These are phyloP conservation scores for Russula dissimulans DNA, from an alignment of 768 basidiomycete species.

Conservation along the genomic window DNA sequence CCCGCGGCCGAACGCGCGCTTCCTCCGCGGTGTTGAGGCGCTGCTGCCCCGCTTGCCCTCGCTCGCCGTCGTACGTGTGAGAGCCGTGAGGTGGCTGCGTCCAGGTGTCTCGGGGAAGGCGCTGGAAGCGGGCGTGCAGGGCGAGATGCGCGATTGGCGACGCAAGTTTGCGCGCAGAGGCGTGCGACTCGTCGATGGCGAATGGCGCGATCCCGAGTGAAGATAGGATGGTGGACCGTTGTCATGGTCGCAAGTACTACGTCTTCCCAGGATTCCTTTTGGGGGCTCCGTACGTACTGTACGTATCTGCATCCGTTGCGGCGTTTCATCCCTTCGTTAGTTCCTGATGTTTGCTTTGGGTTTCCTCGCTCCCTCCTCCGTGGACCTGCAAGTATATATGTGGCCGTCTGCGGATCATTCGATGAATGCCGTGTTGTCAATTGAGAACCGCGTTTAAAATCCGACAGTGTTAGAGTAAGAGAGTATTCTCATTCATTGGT, in stretches of 20 bases:
- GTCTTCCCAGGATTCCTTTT: neutral
- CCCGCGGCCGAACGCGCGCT: slow-evolving; percentile 58
- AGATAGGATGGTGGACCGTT: neutral
- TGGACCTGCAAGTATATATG: too few relatives aligned
- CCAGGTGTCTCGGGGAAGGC: slow-evolving; percentile 57
- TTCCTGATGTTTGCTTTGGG: too few relatives aligned
- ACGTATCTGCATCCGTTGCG: too few relatives aligned
- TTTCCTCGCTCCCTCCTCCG: too few relatives aligned
- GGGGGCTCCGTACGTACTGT: neutral
- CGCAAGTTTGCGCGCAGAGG: slow-evolving; percentile 47
- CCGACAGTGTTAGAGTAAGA: too few relatives aligned
- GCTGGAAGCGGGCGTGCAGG: slow-evolving; percentile 68
- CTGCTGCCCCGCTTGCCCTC: slow-evolving; percentile 48
- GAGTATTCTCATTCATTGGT: too few relatives aligned
- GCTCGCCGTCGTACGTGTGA: slow-evolving; percentile 46
- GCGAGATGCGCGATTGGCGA: slow-evolving; percentile 70
- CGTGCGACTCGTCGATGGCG: slow-evolving; percentile 58
- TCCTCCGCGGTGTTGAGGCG: slow-evolving; percentile 46
- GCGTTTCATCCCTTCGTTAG: too few relatives aligned
- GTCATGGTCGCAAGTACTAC: neutral
- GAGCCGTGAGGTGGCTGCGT: slow-evolving; percentile 67
- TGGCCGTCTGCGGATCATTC: too few relatives aligned
- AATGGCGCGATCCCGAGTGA: slow-evolving; percentile 44
- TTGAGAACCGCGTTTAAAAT: too few relatives aligned
- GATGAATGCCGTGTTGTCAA: too few relatives aligned